Percentiles rank a stretch among this genome's conserved stretches.
Conservation (phyloP, 768 basidiomycete genomes). For the Lepiota venenata region DNA sequence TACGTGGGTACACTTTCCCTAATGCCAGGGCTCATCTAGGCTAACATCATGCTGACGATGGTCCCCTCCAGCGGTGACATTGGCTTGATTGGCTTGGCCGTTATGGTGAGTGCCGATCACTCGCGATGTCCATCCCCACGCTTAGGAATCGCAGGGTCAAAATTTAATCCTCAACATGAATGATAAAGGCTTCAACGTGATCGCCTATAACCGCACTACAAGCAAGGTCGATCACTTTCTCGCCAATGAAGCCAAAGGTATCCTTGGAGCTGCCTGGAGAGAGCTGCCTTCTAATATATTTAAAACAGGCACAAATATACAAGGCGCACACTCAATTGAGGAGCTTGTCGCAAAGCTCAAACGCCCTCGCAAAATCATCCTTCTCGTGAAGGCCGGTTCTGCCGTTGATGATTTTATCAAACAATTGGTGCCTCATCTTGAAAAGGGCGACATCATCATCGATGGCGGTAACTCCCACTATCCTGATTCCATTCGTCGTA, state of each 20-base stretch:
- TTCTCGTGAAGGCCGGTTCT: conserved; percentile 96
- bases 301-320: conserved; percentile 81
- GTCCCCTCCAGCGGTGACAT: conserved; percentile 77
- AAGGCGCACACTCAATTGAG: conserved; percentile 91
- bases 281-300: conserved; percentile 13
- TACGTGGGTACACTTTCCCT: conserved; percentile 21
- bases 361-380: conserved; percentile 93
- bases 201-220: conserved; percentile 95
- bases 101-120: conserved; percentile 69
- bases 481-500: conserved; percentile 96
- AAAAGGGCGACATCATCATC: conserved; percentile 97
- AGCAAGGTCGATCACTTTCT: conserved; percentile 97
- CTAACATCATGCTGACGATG: conserved; percentile 9
- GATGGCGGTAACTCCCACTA: conserved; percentile 99
- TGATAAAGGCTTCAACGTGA: conserved; percentile 98
- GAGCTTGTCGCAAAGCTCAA: conserved; percentile 93
- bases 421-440: conserved; percentile 86
- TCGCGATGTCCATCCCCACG: conserved; percentile 17
- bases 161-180: conserved; percentile 99
- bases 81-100: conserved; percentile 97
- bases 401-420: conserved; percentile 96
- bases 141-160: conserved; percentile 65
- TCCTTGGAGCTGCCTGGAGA: conserved; percentile 20
- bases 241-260: conserved; percentile 96
- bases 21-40: neutral